These are phyloP conservation scores for Pichia sp. DNA, from an alignment of 1,139 yeast species.

Conservation along the genomic window DNA sequence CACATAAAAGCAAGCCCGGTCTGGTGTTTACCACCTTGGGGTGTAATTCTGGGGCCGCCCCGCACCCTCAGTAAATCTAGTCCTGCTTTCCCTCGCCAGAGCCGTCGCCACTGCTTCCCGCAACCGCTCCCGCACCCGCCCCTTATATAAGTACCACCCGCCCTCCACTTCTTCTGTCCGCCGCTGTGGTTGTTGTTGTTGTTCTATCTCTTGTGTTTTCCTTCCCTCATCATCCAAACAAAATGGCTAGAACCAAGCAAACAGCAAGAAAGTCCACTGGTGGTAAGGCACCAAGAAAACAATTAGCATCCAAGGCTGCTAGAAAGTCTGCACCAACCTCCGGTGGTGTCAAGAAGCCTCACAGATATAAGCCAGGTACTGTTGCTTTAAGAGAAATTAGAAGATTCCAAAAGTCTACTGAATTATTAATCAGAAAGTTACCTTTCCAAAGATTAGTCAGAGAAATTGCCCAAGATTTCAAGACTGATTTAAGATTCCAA, in stretches of 20 bases:
- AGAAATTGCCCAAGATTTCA: conserved; percentile 98
- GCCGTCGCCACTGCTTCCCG: too few species aligned
- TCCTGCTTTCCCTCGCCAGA: background rate
- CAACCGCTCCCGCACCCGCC: too few species aligned
- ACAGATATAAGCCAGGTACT: conserved; percentile 99
- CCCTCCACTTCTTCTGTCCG: too few species aligned
- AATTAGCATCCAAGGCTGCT: conserved; percentile 98
- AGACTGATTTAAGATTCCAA: conserved; percentile 98
- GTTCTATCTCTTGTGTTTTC: background rate
- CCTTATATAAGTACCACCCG: too few species aligned
- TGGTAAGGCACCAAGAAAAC: conserved; percentile 99
- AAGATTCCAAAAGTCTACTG: conserved; percentile 99
- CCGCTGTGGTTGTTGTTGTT: too few species aligned
- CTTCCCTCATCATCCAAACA: conserved; percentile 19
- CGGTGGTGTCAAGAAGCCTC: conserved; percentile 99
- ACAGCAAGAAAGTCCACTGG: conserved; percentile 99
- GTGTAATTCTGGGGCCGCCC: conserved; percentile 4
- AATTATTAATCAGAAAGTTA: conserved; percentile 93
- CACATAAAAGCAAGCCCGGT: background rate
- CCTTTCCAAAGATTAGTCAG: conserved; percentile 99
- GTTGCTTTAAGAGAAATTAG: conserved; percentile 99
- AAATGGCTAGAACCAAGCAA: conserved; percentile 98
- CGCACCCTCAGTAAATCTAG: background rate
- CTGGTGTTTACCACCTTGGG: conserved; percentile 2
- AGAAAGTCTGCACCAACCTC: conserved; percentile 98